Evolutionary conservation across 177 flowering plant genomes (phyloP).

Genomic region (Tripterygium wilfordii): DNA sequence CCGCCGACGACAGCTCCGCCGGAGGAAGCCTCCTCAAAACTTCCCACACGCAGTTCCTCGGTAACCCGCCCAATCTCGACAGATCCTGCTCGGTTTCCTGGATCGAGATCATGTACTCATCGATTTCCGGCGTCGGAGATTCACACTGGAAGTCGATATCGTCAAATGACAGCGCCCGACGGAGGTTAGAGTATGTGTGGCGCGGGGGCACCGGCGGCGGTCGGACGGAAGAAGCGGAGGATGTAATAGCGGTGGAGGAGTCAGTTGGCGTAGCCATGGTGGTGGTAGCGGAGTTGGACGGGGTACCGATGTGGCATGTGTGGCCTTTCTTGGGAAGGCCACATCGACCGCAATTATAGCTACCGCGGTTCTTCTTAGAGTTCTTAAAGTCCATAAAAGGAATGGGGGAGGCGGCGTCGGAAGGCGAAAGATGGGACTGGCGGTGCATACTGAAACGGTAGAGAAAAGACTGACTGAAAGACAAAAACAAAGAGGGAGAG

Average conservation of each 20-base stretch:
- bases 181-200: constrained; percentile 24
- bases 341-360: constrained; percentile 89
- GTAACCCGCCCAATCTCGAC: constrained; percentile 19
- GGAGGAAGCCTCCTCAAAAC: constrained; percentile 79
- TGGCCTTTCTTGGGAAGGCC: constrained; percentile 95
- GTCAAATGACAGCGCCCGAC: constrained; percentile 67
- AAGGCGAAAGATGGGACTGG: constrained; percentile 15
- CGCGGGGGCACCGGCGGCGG: constrained; percentile 16
- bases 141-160: constrained; percentile 27
- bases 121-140: constrained; percentile 14
- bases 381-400: constrained; percentile 19
- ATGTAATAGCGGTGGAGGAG: constrained; percentile 16
- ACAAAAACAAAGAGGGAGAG: constrained; percentile 9
- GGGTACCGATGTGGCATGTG: constrained; percentile 24
- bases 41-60: constrained; percentile 53
- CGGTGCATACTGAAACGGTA: constrained; percentile 18
- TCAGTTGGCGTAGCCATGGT: constrained; percentile 17
- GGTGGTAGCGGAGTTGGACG: constrained; percentile 14
- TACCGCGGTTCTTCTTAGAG: constrained; percentile 76
- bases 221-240: constrained; percentile 10
- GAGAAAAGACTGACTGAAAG: constrained; percentile 3
- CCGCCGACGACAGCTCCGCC: constrained; percentile 55
- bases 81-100: constrained; percentile 14
- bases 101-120: constrained; percentile 5
- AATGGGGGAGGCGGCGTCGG: constrained; percentile 9